Evolutionary conservation across 106 monocot species (phyloP).

Genomic region (Dendrobium catenatum): DNA sequence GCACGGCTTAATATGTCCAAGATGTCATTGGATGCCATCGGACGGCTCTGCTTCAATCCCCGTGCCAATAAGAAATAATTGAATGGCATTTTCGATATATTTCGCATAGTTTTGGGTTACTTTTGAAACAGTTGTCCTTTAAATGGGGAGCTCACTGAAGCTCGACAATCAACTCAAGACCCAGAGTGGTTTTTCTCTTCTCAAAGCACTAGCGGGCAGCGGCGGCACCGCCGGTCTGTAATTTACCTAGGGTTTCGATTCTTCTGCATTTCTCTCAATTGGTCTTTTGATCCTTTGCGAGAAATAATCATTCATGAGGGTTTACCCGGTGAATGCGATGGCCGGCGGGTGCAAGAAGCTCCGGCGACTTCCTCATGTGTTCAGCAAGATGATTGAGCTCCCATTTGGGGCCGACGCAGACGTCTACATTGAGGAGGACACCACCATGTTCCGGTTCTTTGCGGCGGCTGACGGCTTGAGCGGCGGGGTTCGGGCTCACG

Average conservation of each 20-base stretch:
- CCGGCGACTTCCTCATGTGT: constrained; percentile 59
- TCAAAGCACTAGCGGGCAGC: background rate
- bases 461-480: constrained; percentile 12
- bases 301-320: background rate
- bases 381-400: constrained; percentile 63
- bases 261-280: no score
- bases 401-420: constrained; percentile 46
- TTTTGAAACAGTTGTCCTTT: background rate
- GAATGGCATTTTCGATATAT: background rate
- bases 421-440: constrained; percentile 32
- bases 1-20: background rate
- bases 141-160: background rate
- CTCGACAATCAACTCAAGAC: background rate
- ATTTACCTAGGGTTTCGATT: background rate
- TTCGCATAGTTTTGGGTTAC: no score
- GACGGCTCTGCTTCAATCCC: constrained; percentile 4
- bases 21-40: background rate
- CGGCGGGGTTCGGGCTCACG: constrained; percentile 25
- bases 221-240: background rate
- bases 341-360: constrained; percentile 22
- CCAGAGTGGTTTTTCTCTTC: background rate
- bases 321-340: background rate
- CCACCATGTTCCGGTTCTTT: constrained; percentile 30
- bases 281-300: background rate
- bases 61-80: background rate